Evolutionary conservation across 2,329 filamentous ascomycete species (phyloP).

Genomic region (Cyphellophora europaea): DNA sequence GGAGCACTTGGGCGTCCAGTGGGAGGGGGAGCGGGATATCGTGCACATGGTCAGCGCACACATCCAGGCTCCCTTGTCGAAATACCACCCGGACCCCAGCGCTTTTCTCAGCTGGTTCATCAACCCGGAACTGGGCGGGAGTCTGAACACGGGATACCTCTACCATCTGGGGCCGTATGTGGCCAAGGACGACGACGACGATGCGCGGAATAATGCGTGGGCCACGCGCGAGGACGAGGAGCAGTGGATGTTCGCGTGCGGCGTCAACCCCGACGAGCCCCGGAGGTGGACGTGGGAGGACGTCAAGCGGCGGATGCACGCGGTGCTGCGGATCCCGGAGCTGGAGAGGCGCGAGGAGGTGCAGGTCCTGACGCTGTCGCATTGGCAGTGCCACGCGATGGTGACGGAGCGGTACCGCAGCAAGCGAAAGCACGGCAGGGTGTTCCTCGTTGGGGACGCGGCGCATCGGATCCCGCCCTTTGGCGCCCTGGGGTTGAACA

Average conservation of each 20-base stretch:
- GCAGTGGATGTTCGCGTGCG: background rate
- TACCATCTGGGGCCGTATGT: constrained; percentile 28
- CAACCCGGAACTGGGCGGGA: constrained; percentile 25
- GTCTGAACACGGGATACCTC: constrained; percentile 24
- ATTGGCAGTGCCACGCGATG: constrained; percentile 24
- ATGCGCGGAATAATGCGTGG: background rate
- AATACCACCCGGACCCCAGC: constrained; percentile 20
- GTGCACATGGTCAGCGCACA: constrained; percentile 25
- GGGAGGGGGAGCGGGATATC: constrained; percentile 23
- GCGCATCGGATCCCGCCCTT: constrained; percentile 26
- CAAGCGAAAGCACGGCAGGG: constrained; percentile 10
- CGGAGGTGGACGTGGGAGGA: too few species aligned
- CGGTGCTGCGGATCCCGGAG: too few species aligned
- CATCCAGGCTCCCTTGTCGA: constrained; percentile 21
- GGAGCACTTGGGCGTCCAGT: constrained; percentile 22
- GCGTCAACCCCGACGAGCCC: too few species aligned
- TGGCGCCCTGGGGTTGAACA: constrained; percentile 23
- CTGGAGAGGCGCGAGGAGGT: constrained; percentile 20
- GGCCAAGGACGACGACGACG: constrained; percentile 17
- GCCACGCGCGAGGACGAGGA: background rate
- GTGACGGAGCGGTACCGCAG: constrained; percentile 21
- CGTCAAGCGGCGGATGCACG: too few species aligned
- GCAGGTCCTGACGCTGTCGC: constrained; percentile 23
- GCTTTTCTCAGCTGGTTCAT: constrained; percentile 28
- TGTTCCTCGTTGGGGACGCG: constrained; percentile 27